These are phyloP conservation scores for Cucurbita pepo DNA, from an alignment of 306 rosid genomes.

Conservation along the genomic window DNA sequence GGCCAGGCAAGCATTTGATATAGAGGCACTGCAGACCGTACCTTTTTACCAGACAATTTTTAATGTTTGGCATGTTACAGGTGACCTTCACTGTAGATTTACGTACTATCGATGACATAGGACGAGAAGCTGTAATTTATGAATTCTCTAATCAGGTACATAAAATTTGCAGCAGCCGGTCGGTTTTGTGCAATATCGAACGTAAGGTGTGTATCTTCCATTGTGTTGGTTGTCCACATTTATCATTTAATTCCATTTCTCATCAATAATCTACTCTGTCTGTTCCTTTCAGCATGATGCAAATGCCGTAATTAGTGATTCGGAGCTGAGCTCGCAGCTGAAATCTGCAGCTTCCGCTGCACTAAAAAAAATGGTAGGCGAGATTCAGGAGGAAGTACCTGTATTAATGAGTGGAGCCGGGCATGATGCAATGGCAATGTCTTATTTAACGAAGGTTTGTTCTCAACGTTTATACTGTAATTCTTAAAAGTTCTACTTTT, in stretches of 20 bases:
- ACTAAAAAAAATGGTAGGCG: constrained; percentile 50
- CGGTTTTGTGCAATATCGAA: constrained; percentile 67
- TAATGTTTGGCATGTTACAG: constrained; percentile 27
- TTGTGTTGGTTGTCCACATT: neutral
- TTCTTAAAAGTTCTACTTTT: neutral
- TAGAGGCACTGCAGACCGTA: neutral
- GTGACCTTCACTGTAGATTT: constrained; percentile 82
- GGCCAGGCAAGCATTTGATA: constrained; percentile 71
- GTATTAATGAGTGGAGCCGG: constrained; percentile 89
- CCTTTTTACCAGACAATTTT: neutral
- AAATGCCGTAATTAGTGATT: constrained; percentile 67
- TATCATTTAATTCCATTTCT: neutral
- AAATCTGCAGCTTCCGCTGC: constrained; percentile 61
- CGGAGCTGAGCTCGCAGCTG: constrained; percentile 58
- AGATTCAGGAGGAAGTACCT: constrained; percentile 57
- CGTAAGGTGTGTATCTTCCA: constrained; percentile 44
- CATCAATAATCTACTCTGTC: neutral
- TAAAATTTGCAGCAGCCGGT: constrained; percentile 69
- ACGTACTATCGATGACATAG: constrained; percentile 71
- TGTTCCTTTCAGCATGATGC: constrained; percentile 61
- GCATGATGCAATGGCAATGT: constrained; percentile 93
- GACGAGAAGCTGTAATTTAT: constrained; percentile 71
- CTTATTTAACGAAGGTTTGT: constrained; percentile 71
- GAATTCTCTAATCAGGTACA: constrained; percentile 57
- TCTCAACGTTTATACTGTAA: neutral